These are phyloP conservation scores for Apiospora saccharicola DNA, from an alignment of 2,329 filamentous ascomycete genomes.

Conservation along the genomic window DNA sequence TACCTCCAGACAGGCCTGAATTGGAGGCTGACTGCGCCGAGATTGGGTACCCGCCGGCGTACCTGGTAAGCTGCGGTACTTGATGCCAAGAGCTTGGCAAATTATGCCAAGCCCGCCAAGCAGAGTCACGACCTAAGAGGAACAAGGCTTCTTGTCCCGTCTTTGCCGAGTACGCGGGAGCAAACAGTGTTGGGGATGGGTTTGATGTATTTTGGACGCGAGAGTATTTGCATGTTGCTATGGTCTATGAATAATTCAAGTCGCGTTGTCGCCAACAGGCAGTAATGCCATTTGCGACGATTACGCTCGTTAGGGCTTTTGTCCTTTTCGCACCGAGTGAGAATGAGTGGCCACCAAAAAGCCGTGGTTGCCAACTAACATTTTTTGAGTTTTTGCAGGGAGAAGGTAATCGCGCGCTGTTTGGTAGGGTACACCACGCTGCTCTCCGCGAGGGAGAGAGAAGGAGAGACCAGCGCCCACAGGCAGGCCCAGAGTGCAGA, in stretches of 20 bases:
- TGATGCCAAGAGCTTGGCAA: constrained; percentile 12
- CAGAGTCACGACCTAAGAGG: constrained; percentile 21
- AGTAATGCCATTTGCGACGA: neutral
- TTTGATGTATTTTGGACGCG: constrained; percentile 1
- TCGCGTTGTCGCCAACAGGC: neutral
- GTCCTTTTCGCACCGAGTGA: neutral
- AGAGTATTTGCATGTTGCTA: neutral
- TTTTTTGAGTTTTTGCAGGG: constrained; percentile 13
- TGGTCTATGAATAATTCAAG: too few species aligned
- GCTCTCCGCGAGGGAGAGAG: neutral
- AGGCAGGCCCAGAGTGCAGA: too few species aligned
- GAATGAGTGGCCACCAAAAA: neutral
- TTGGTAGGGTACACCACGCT: neutral
- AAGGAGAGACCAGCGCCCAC: too few species aligned
- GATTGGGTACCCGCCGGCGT: neutral
- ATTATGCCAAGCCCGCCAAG: constrained; percentile 21
- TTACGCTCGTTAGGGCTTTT: neutral
- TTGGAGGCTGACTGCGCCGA: neutral
- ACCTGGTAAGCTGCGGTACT: neutral
- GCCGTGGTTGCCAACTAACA: neutral
- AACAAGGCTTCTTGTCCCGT: constrained; percentile 22
- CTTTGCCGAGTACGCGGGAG: constrained; percentile 20
- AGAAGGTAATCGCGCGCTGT: neutral
- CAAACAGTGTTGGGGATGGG: constrained; percentile 17
- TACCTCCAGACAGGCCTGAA: neutral